Percentiles rank a stretch among this genome's conserved stretches.
Conservation (phyloP, 441 rosid species). For the Euphorbia celastroides region DNA sequence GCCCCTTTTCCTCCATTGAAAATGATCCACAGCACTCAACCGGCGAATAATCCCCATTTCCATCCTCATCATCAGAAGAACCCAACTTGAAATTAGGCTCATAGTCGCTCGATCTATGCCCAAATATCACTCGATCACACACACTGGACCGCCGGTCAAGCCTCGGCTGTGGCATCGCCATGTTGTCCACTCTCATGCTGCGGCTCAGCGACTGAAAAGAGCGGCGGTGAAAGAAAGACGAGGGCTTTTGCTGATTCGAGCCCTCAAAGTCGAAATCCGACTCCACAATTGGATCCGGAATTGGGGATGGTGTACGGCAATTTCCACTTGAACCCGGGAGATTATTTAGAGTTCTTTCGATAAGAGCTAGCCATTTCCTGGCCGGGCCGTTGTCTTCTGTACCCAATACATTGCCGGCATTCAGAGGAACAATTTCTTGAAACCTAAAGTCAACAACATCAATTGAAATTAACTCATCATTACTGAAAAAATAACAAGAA, state of each 20-base stretch:
- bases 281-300: conserved; percentile 83
- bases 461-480: conserved; percentile 3
- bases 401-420: conserved; percentile 94
- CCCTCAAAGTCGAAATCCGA: conserved; percentile 92
- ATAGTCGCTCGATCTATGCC: conserved; percentile 66
- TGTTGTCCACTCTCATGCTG: conserved; percentile 69
- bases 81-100: conserved; percentile 53
- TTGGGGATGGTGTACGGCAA: conserved; percentile 73
- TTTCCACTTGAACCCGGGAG: conserved; percentile 70
- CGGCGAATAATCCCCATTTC: conserved; percentile 67
- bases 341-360: conserved; percentile 79
- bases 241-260: conserved; percentile 62
- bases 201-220: conserved; percentile 77
- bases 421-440: conserved; percentile 96
- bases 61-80: conserved; percentile 90
- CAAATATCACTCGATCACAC: conserved; percentile 78
- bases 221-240: conserved; percentile 75
- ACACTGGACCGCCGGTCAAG: conserved; percentile 90
- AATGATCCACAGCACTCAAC: conserved; percentile 41
- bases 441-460: conserved; percentile 38
- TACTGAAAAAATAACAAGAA: background rate
- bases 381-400: conserved; percentile 98
- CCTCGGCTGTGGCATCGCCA: conserved; percentile 49
- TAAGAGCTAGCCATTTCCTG: conserved; percentile 83
- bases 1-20: conserved; percentile 54